Evolutionary conservation across 2,329 filamentous ascomycete species (phyloP).

Genomic region (Neurospora sp.): DNA sequence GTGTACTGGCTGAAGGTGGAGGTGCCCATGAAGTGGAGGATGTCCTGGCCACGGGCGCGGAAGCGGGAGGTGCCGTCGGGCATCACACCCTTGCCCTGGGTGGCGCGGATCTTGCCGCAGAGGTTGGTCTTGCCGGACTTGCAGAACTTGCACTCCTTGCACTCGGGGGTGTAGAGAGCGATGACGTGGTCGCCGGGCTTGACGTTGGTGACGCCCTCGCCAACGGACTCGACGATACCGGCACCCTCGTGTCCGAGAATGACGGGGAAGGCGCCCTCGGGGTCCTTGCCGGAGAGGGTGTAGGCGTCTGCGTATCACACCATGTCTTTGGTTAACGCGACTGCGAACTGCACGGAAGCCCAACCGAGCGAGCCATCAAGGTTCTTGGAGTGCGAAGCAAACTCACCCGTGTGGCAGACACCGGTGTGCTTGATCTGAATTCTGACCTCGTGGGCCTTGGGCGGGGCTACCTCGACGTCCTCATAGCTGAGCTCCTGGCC

Average conservation of each 20-base stretch:
- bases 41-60: conserved; percentile 86
- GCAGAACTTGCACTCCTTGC: conserved; percentile 98
- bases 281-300: conserved; percentile 91
- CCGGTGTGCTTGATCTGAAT: conserved; percentile 97
- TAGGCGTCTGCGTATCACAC: conserved; percentile 60
- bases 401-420: conserved; percentile 87
- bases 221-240: conserved; percentile 85
- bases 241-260: conserved; percentile 86
- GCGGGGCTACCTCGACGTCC: conserved; percentile 84
- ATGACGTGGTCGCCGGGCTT: conserved; percentile 89
- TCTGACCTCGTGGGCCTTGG: conserved; percentile 86
- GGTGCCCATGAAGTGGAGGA: conserved; percentile 98
- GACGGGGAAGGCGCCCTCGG: conserved; percentile 87
- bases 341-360: not conserved
- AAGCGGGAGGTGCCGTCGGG: conserved; percentile 93
- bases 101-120: conserved; percentile 96
- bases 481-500: conserved; percentile 83
- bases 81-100: conserved; percentile 93
- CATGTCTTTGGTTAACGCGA: conserved; percentile 1
- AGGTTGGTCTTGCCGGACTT: conserved; percentile 99
- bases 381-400: not conserved
- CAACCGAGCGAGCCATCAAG: conserved; percentile 3
- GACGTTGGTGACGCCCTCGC: conserved; percentile 89
- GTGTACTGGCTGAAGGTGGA: conserved; percentile 99
- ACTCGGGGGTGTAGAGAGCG: conserved; percentile 91